phyloP scores from a whole-genome alignment of 108 stramenopile species.

The Fragilaria crotonensis region DNA sequence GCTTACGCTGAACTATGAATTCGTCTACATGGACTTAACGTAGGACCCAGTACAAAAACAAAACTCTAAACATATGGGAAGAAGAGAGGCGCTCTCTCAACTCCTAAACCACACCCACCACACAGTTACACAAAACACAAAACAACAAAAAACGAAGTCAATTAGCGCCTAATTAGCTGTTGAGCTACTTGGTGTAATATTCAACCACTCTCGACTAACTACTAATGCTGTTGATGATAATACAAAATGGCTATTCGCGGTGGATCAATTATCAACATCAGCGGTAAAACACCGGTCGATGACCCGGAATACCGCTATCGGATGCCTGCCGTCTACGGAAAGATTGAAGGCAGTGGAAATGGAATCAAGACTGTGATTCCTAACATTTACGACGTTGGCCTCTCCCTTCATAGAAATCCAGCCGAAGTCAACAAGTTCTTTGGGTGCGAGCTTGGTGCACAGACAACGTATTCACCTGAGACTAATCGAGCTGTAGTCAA shows the following conservation, averaged over 20 bases:
- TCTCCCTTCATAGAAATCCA: slow-evolving; percentile 81
- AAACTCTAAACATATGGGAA: too few relatives aligned
- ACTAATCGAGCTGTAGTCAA: slow-evolving; percentile 96
- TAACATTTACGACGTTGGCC: slow-evolving; percentile 89
- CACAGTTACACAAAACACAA: too few relatives aligned
- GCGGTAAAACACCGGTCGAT: slow-evolving; percentile 81
- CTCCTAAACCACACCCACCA: too few relatives aligned
- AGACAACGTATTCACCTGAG: slow-evolving; percentile 90
- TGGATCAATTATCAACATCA: slow-evolving; percentile 85
- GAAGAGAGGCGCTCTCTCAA: too few relatives aligned
- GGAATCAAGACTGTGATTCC: slow-evolving; percentile 98
- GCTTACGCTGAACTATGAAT: too few relatives aligned
- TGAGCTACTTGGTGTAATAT: too few relatives aligned
- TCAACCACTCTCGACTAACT: too few relatives aligned
- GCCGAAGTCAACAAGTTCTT: slow-evolving; percentile 97
- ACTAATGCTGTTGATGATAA: neutral
- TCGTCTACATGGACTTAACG: too few relatives aligned
- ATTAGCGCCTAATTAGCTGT: too few relatives aligned
- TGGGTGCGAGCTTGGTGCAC: slow-evolving; percentile 96
- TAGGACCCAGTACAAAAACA: too few relatives aligned
- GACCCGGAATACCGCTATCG: slow-evolving; percentile 96
- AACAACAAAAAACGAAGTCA: too few relatives aligned
- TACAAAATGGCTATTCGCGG: slow-evolving; percentile 57
- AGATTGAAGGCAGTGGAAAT: slow-evolving; percentile 98
- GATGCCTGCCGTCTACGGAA: slow-evolving; percentile 94